Evolutionary conservation across 768 basidiomycete species (phyloP).

Genomic region (Calocera viscosa): DNA sequence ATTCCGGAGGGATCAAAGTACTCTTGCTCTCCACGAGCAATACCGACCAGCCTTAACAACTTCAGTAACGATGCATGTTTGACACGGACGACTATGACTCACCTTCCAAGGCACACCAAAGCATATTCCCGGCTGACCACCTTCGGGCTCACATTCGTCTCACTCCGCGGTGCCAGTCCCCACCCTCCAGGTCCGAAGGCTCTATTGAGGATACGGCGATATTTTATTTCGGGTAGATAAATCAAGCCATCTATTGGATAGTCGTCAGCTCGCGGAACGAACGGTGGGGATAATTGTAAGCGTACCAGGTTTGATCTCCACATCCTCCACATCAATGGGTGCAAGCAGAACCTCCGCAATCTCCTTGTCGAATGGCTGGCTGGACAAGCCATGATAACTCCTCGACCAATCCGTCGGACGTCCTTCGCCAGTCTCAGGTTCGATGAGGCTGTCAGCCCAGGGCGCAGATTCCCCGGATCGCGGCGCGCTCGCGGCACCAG

Average conservation of each 20-base stretch:
- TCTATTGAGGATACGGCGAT: constrained; percentile 77
- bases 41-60: constrained; percentile 58
- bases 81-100: too few relatives aligned
- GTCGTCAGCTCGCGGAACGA: neutral
- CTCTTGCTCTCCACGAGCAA: constrained; percentile 91
- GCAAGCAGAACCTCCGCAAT: constrained; percentile 58
- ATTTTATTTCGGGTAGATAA: constrained; percentile 96
- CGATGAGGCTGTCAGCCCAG: neutral
- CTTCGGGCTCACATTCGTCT: constrained; percentile 78
- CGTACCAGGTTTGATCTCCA: constrained; percentile 90
- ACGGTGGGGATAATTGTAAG: neutral
- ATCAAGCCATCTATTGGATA: constrained; percentile 62
- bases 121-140: constrained; percentile 91
- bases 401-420: constrained; percentile 68
- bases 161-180: constrained; percentile 88
- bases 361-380: constrained; percentile 64
- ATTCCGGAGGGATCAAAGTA: constrained; percentile 87
- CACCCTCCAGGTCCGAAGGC: constrained; percentile 95
- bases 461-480: neutral
- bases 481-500: neutral
- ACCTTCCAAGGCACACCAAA: constrained; percentile 85
- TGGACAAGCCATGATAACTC: constrained; percentile 70
- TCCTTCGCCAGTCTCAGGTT: neutral
- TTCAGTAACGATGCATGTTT: too few relatives aligned
- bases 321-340: constrained; percentile 60